Conservation (phyloP, 257 asterid species). For the Scutellaria galericulata region DNA sequence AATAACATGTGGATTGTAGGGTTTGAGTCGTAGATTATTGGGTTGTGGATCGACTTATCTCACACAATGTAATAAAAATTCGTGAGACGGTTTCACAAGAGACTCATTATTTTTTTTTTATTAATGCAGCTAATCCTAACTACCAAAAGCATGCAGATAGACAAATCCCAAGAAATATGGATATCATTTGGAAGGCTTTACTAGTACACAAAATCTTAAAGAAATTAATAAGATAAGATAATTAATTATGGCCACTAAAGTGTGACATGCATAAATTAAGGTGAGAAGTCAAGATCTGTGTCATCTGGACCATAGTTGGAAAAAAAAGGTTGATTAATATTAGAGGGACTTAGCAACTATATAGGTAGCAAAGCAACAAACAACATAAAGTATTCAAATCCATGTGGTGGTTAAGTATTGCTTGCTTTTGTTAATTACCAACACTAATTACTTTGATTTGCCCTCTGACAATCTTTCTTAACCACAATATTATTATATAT, state of each 20-base stretch:
- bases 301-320: not conserved
- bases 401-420: constrained; percentile 41
- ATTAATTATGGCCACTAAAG: not conserved
- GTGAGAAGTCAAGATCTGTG: constrained; percentile 41
- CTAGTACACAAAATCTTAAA: too few relatives aligned
- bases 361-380: not conserved
- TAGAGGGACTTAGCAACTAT: not conserved
- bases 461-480: constrained; percentile 41
- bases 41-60: too few relatives aligned
- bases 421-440: constrained; percentile 18
- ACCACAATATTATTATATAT: constrained; percentile 26
- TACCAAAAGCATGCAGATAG: too few relatives aligned
- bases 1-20: too few relatives aligned
- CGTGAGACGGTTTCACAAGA: too few relatives aligned
- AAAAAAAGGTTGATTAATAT: constrained; percentile 21
- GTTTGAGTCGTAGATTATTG: too few relatives aligned
- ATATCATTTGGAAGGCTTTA: too few relatives aligned
- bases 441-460: constrained; percentile 33
- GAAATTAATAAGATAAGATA: not conserved
- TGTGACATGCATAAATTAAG: constrained; percentile 29
- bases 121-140: too few relatives aligned
- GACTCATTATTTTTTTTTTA: too few relatives aligned
- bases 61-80: too few relatives aligned
- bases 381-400: constrained; percentile 35
- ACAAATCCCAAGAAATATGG: too few relatives aligned